Conservation (phyloP, 768 basidiomycete genomes). For the Hygrophorus russula region DNA sequence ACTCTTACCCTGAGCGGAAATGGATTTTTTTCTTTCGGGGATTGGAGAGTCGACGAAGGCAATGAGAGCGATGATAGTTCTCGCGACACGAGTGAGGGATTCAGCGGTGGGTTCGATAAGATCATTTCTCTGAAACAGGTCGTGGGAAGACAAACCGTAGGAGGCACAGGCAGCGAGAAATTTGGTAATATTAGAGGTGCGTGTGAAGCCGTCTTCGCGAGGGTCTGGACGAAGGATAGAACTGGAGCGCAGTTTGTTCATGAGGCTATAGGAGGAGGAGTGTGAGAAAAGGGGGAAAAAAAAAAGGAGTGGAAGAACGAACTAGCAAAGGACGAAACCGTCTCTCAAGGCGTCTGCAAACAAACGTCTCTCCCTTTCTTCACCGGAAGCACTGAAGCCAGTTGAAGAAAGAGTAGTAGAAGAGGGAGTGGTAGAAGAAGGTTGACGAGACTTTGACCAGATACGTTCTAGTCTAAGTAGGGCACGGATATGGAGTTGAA, state of each 20-base stretch:
- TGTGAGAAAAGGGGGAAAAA: conserved; percentile 9
- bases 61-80: conserved; percentile 59
- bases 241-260: conserved; percentile 65
- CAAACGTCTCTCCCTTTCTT: conserved; percentile 62
- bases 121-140: conserved; percentile 60
- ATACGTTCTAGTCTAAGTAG: conserved; percentile 62
- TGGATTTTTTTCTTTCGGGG: conserved; percentile 33
- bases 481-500: conserved; percentile 51
- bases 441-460: no score
- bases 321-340: conserved; percentile 88
- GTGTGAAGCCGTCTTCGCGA: conserved; percentile 54
- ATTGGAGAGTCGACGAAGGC: conserved; percentile 46
- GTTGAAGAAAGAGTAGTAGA: conserved; percentile 18
- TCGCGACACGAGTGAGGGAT: conserved; percentile 59
- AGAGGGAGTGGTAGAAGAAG: no score
- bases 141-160: conserved; percentile 50
- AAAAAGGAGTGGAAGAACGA: conserved; percentile 24
- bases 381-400: conserved; percentile 40
- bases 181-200: conserved; percentile 62
- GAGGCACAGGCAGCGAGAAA: conserved; percentile 69
- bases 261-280: conserved; percentile 35
- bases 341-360: conserved; percentile 74
- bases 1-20: conserved; percentile 28
- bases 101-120: conserved; percentile 50
- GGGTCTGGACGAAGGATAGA: conserved; percentile 51